Evolutionary conservation across 1,284 basidiomycete genomes (phyloP), one percentile per base, ranked within the genome.

Genomic region (Pseudozyma tsukubaensis): DNA sequence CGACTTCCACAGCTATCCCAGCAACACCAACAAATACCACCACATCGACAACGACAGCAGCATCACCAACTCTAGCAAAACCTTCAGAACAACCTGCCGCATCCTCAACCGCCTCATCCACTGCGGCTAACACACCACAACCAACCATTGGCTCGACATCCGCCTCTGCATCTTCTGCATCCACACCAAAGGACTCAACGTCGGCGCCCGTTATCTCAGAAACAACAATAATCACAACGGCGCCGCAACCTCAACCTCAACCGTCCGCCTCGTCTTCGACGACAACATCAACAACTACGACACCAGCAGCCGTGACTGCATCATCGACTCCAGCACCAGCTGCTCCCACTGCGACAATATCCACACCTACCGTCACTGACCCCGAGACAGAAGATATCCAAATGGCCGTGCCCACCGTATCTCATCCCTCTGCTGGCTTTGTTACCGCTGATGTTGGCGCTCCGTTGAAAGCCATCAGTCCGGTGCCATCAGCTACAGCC

Each of bases 371-470:
- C 18, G 63, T 71, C 21, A 57, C 54, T 32, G 58, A 58, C 34
- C 58, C 54, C 4, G 50, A 55, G 9, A 39, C 50, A 45, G 55
- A 65, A 52, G 60, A 65, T 45, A 42, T 59, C 48, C 64, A 66
- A 13, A 67, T 72, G 59, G 62, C 63, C 5, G 55, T 72, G 3
- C 35, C 69, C 12, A 52, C 59, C 29, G 50, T 62, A 39, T 50
- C 60, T 14, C 55, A 58, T 45, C 51, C 62, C 12, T n/a, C 49
- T n/a, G 16, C 56, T n/a, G 47, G 42, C 12, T 16, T 52, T 11
- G 37, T 36, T 14, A 7, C 52, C 16, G 32, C 57, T 19, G 60
- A 63, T 48, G 16, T 53, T 7, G 34, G 45, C 14, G 21, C 50
- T 34, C 39, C 65, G 12, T 34, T 61, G 58, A 65, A 72, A n/a